Evolutionary conservation across 1,139 yeast species (phyloP).

Genomic region (Yamadazyma dushanensis): DNA sequence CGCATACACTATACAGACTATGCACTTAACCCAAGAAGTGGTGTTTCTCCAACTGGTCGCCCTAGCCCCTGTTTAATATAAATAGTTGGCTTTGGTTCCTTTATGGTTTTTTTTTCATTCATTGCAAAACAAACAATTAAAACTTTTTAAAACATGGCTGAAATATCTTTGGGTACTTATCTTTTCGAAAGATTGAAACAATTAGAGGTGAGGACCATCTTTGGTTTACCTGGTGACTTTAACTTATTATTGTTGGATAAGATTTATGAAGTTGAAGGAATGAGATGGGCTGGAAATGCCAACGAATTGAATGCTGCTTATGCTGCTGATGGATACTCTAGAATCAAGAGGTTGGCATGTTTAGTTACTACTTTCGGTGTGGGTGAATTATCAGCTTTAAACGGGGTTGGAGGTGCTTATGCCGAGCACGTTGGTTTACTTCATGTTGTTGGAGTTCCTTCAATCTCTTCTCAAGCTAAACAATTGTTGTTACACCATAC

Average conservation of each 20-base stretch:
- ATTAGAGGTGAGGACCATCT: conserved; percentile 39
- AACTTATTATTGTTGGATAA: conserved; percentile 38
- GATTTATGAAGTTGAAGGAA: conserved; percentile 37
- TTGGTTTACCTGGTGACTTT: conserved; percentile 46
- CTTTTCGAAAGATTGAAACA: conserved; percentile 46
- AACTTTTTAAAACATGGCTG: conserved; percentile 25
- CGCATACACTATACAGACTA: neutral
- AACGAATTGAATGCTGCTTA: conserved; percentile 46
- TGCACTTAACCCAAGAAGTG: neutral
- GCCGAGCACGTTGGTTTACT: conserved; percentile 44
- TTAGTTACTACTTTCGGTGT: conserved; percentile 45
- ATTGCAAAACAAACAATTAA: neutral
- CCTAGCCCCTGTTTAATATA: neutral
- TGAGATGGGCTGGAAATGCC: conserved; percentile 46
- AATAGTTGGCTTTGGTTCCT: neutral
- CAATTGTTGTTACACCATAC: conserved; percentile 45
- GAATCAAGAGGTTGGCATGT: conserved; percentile 39
- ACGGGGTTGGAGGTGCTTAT: conserved; percentile 43
- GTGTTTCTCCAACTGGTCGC: neutral
- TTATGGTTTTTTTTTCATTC: neutral
- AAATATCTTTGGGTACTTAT: conserved; percentile 42
- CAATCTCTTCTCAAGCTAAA: conserved; percentile 37
- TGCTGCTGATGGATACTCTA: conserved; percentile 44
- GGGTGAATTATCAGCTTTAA: conserved; percentile 42
- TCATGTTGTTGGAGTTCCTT: conserved; percentile 44